These are phyloP conservation scores for Dianthus caryophyllus DNA, from an alignment of 148 eudicot species.

Conservation along the genomic window DNA sequence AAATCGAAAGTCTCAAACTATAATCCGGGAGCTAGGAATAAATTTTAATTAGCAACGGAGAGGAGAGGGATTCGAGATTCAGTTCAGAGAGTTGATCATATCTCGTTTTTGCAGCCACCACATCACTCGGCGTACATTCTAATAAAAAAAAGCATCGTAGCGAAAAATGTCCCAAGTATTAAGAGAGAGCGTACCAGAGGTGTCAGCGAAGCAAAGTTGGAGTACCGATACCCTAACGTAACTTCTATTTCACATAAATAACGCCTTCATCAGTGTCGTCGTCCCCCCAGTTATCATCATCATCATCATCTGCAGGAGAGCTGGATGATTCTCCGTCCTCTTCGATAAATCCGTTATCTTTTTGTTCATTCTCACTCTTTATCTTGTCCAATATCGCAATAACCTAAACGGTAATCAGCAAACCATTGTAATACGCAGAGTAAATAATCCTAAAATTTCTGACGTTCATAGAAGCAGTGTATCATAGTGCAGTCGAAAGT, in stretches of 20 bases:
- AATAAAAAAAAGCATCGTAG: neutral
- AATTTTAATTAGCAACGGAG: neutral
- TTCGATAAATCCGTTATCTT: slow-evolving; percentile 18
- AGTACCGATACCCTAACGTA: slow-evolving; percentile 13
- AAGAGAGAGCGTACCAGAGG: slow-evolving; percentile 26
- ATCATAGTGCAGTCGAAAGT: neutral
- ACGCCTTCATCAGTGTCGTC: slow-evolving; percentile 76
- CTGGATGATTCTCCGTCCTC: slow-evolving; percentile 29
- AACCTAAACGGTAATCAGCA: slow-evolving; percentile 50
- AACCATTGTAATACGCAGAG: too few species aligned
- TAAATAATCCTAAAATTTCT: too few species aligned
- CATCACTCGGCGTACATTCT: neutral
- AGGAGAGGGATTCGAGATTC: neutral
- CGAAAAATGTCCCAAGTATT: neutral
- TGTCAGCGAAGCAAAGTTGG: slow-evolving; percentile 13
- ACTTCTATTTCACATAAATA: slow-evolving; percentile 57
- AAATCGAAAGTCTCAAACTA: too few species aligned
- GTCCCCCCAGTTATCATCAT: slow-evolving; percentile 56
- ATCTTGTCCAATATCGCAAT: slow-evolving; percentile 88
- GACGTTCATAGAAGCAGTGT: neutral
- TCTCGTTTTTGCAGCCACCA: neutral
- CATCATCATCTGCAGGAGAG: slow-evolving; percentile 25
- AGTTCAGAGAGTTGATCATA: neutral
- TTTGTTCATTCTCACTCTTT: slow-evolving; percentile 52
- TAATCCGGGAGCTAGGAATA: neutral